Evolutionary conservation across 2,329 filamentous ascomycete genomes (phyloP).

Genomic region (Aspergillus sp.): DNA sequence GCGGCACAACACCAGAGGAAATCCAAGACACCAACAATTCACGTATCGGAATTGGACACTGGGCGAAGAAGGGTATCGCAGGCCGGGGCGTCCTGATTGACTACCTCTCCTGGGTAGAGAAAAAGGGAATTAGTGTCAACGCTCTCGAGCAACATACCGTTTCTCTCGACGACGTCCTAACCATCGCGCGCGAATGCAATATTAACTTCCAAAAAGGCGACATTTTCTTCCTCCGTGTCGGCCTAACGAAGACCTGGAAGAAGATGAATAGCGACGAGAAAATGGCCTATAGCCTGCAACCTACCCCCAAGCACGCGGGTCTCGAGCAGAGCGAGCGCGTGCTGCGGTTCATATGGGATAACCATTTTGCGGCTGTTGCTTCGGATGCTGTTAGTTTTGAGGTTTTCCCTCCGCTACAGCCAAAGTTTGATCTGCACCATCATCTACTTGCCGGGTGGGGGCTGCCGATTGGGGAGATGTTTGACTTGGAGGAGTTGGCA

Average conservation of each 20-base stretch:
- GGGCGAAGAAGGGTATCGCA: constrained; percentile 33
- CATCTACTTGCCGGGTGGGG: constrained; percentile 32
- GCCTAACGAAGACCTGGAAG: constrained; percentile 29
- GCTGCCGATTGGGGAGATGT: constrained; percentile 35
- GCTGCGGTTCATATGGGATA: constrained; percentile 54
- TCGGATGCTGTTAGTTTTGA: constrained; percentile 56
- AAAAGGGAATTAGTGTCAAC: constrained; percentile 24
- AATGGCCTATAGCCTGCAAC: constrained; percentile 24
- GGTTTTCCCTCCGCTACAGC: constrained; percentile 36
- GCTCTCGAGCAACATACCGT: constrained; percentile 28
- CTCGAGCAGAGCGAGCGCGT: constrained; percentile 36
- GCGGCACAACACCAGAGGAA: constrained; percentile 30
- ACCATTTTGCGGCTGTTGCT: constrained; percentile 52
- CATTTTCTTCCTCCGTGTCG: constrained; percentile 35
- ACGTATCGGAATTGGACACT: constrained; percentile 33
- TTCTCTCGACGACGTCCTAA: constrained; percentile 28
- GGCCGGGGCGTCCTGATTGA: constrained; percentile 37
- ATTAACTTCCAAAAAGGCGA: constrained; percentile 32
- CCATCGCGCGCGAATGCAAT: constrained; percentile 29
- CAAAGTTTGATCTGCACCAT: constrained; percentile 32
- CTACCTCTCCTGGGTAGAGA: constrained; percentile 30
- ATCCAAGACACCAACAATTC: constrained; percentile 25
- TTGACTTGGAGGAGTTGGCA: constrained; percentile 32
- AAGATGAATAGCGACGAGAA: constrained; percentile 23
- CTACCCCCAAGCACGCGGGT: constrained; percentile 27